Evolutionary conservation across 139 green algal species (phyloP).

Genomic region (Chlorella sp.): DNA sequence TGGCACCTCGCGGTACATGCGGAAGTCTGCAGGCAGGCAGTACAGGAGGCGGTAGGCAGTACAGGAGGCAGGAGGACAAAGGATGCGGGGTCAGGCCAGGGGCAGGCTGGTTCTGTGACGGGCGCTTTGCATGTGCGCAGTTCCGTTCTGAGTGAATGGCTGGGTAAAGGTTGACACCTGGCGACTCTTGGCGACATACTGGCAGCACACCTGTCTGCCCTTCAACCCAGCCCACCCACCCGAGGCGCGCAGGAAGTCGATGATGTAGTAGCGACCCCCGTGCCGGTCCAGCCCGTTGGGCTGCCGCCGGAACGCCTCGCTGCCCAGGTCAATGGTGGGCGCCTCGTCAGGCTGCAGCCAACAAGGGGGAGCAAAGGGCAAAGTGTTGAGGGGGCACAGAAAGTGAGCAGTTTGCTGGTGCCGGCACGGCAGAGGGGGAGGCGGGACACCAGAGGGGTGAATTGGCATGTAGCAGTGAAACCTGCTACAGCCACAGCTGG

Average conservation of each 20-base stretch:
- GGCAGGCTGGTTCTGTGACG: too few species aligned
- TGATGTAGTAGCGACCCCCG: slow-evolving; percentile 31
- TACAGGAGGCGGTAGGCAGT: not conserved
- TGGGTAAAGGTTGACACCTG: too few species aligned
- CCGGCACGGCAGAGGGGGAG: not conserved
- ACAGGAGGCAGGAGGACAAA: not conserved
- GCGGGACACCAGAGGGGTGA: not conserved
- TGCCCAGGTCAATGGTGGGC: not conserved
- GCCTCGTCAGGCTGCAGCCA: slow-evolving; percentile 21
- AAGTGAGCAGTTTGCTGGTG: not conserved
- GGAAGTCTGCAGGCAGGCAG: slow-evolving; percentile 18
- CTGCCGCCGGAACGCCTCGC: slow-evolving; percentile 34
- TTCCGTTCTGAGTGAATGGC: too few species aligned
- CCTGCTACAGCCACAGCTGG: too few species aligned
- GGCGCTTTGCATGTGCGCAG: too few species aligned
- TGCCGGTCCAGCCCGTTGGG: slow-evolving; percentile 15
- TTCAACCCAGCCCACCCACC: not conserved
- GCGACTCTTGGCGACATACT: too few species aligned
- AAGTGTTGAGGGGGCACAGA: not conserved
- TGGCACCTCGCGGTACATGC: slow-evolving; percentile 29
- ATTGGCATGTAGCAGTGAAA: too few species aligned
- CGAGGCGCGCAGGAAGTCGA: slow-evolving; percentile 20
- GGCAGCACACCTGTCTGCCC: not conserved
- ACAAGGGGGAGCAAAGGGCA: not conserved
- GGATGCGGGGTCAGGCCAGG: not conserved